These are phyloP conservation scores for Trichoderma virens DNA, from an alignment of 495 filamentous ascomycete genomes.

Conservation along the genomic window DNA sequence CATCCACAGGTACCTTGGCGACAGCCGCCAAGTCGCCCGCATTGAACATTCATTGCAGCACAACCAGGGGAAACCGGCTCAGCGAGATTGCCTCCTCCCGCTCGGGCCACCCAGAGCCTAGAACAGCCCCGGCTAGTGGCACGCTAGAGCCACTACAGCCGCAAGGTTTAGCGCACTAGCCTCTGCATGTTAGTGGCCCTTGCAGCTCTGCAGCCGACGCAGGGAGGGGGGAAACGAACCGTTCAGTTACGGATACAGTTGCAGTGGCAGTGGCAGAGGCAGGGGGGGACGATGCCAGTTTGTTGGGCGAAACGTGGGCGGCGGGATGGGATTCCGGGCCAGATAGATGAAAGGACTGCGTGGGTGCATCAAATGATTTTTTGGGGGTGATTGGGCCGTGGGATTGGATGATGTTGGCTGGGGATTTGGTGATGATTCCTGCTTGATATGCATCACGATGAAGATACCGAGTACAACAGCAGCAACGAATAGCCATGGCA, in stretches of 20 bases:
- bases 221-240: too few relatives aligned
- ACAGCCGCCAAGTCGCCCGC: too few relatives aligned
- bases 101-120: slow-evolving; percentile 5
- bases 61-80: not conserved
- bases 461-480: too few relatives aligned
- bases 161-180: not conserved
- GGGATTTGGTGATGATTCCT: too few relatives aligned
- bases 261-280: not conserved
- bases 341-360: slow-evolving; percentile 1
- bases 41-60: not conserved
- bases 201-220: not conserved
- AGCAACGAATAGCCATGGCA: too few relatives aligned
- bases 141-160: not conserved
- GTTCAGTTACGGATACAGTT: not conserved
- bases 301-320: not conserved
- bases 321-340: too few relatives aligned
- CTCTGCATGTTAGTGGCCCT: not conserved
- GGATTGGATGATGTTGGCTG: not conserved
- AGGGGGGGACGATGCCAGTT: not conserved
- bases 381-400: too few relatives aligned
- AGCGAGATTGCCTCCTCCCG: slow-evolving; percentile 4
- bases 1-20: too few relatives aligned
- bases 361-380: too few relatives aligned
- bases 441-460: too few relatives aligned
- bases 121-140: not conserved